phyloP scores from a whole-genome alignment of 2,329 filamentous ascomycete genomes.

The Bipolaris sorokiniana region DNA sequence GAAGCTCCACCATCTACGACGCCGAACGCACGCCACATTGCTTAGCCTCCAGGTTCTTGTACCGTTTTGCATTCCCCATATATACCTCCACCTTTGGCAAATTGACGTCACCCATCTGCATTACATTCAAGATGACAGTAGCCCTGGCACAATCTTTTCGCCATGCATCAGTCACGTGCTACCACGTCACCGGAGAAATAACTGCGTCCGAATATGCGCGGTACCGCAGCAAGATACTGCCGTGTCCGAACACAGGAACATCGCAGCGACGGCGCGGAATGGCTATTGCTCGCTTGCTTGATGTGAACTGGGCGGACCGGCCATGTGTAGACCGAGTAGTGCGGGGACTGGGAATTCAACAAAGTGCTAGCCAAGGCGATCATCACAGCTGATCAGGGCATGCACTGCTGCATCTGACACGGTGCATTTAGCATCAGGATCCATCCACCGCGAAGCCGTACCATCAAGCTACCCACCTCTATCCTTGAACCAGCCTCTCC shows the following conservation, averaged over 20 bases:
- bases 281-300: not conserved
- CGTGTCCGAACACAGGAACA: not conserved
- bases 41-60: constrained; percentile 6
- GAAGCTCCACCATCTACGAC: constrained; percentile 2
- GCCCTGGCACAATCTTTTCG: constrained; percentile 16
- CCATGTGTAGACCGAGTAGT: constrained; percentile 6
- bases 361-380: constrained; percentile 18
- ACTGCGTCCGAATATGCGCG: not conserved
- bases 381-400: constrained; percentile 17
- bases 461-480: constrained; percentile 10
- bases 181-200: not conserved
- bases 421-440: constrained; percentile 19
- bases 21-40: constrained; percentile 13
- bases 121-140: constrained; percentile 1
- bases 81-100: constrained; percentile 14
- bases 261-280: not conserved
- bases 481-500: constrained; percentile 2
- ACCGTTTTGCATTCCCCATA: constrained; percentile 3
- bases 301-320: not conserved
- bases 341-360: constrained; percentile 18
- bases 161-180: constrained; percentile 2
- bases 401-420: constrained; percentile 25
- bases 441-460: constrained; percentile 26
- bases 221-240: not conserved
- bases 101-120: constrained; percentile 17